These are phyloP conservation scores for Talaromyces sp. DNA, from an alignment of 2,329 filamentous ascomycete genomes.

Conservation along the genomic window DNA sequence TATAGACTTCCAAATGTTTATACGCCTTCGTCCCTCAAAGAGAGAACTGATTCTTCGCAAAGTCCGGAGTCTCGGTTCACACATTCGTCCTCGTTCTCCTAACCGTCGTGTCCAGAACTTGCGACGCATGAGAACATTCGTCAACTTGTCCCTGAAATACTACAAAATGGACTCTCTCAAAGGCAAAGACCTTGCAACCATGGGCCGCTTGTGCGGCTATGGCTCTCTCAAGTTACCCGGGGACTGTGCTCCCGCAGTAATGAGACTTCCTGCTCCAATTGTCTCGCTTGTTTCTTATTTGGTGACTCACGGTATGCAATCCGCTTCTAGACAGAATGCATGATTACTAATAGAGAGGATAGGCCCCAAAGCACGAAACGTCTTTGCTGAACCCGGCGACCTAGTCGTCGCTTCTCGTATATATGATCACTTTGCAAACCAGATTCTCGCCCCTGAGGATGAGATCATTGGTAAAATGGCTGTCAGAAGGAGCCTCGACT, in stretches of 20 bases:
- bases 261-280: slow-evolving; percentile 43
- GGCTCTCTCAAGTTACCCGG: slow-evolving; percentile 36
- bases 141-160: slow-evolving; percentile 27
- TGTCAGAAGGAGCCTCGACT: slow-evolving; percentile 28
- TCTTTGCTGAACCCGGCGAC: slow-evolving; percentile 37
- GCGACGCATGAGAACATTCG: slow-evolving; percentile 41
- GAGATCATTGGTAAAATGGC: slow-evolving; percentile 34
- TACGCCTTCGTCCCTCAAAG: slow-evolving; percentile 19
- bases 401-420: slow-evolving; percentile 32
- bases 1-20: slow-evolving; percentile 10
- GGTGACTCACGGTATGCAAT: slow-evolving; percentile 32
- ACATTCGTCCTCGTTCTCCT: slow-evolving; percentile 25
- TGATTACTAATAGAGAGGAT: neutral
- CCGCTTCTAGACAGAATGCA: neutral
- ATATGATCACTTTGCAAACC: slow-evolving; percentile 40
- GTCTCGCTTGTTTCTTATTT: slow-evolving; percentile 41
- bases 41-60: slow-evolving; percentile 25
- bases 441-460: slow-evolving; percentile 37
- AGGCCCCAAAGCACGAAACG: slow-evolving; percentile 29
- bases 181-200: slow-evolving; percentile 38
- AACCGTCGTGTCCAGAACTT: slow-evolving; percentile 24
- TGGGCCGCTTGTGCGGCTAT: slow-evolving; percentile 43
- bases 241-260: slow-evolving; percentile 36
- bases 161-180: slow-evolving; percentile 32
- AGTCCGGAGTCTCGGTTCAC: slow-evolving; percentile 37